Evolutionary conservation across 2,329 filamentous ascomycete genomes (phyloP).

Genomic region (Aschersonia sp.): DNA sequence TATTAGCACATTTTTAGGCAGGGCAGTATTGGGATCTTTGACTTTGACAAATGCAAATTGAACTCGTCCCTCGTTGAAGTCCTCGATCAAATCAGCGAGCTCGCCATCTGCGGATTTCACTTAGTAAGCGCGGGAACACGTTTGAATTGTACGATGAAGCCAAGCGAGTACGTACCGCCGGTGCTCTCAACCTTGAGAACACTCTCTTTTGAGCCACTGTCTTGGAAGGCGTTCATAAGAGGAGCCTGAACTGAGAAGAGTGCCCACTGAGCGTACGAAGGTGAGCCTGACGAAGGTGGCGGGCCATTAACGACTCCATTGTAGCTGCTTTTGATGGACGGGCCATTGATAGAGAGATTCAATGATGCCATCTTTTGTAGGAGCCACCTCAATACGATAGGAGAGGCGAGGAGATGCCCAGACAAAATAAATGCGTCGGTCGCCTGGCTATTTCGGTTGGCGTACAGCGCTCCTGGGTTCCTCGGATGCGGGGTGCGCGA

Average conservation of each 20-base stretch:
- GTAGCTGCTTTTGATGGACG: conserved; percentile 74
- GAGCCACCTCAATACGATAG: background rate
- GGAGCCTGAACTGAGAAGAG: conserved; percentile 88
- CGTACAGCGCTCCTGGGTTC: background rate
- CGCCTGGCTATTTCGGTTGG: background rate
- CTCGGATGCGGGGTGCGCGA: background rate
- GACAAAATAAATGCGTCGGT: background rate
- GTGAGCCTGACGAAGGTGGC: conserved; percentile 43
- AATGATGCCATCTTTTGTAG: conserved; percentile 53
- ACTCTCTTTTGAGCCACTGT: conserved; percentile 75
- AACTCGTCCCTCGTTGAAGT: conserved; percentile 91
- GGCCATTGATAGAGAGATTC: conserved; percentile 65
- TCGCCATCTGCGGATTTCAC: conserved; percentile 56
- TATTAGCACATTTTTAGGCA: conserved; percentile 87
- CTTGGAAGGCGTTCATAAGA: conserved; percentile 84
- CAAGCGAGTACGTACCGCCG: conserved; percentile 43
- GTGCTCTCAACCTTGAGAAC: conserved; percentile 87
- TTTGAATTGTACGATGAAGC: background rate
- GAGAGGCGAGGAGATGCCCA: background rate
- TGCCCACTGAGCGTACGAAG: conserved; percentile 85
- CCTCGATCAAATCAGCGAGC: conserved; percentile 75
- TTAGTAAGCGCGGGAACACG: too few species aligned
- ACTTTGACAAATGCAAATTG: conserved; percentile 96
- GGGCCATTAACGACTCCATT: conserved; percentile 40
- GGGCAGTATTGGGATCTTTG: conserved; percentile 78